These are phyloP conservation scores for Dictyostelium gargantuum DNA, from an alignment of 208 protist species.

Conservation along the genomic window DNA sequence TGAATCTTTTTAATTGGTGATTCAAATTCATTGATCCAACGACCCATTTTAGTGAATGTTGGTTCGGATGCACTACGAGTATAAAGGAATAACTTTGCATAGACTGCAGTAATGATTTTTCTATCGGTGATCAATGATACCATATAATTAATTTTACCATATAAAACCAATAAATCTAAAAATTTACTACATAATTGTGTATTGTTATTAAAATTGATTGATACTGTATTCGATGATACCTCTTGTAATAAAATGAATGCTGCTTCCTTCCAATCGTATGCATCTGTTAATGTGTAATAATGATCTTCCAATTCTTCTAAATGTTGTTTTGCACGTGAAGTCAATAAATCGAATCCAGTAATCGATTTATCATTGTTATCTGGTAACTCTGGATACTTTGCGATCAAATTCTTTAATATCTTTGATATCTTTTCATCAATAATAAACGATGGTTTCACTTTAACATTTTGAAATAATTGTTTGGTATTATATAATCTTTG, in stretches of 20 bases:
- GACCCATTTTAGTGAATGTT: background rate
- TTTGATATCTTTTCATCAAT: slow-evolving; percentile 47
- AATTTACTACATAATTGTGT: background rate
- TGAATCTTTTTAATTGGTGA: slow-evolving; percentile 19
- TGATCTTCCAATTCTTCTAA: slow-evolving; percentile 52
- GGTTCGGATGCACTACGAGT: background rate
- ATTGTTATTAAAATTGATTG: background rate
- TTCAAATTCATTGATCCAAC: slow-evolving; percentile 29
- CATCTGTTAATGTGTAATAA: slow-evolving; percentile 53
- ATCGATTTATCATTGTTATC: slow-evolving; percentile 40
- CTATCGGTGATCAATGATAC: background rate
- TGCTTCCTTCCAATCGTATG: slow-evolving; percentile 44
- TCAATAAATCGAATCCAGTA: slow-evolving; percentile 21
- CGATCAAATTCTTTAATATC: slow-evolving; percentile 33
- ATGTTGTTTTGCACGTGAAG: slow-evolving; percentile 19
- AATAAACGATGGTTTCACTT: slow-evolving; percentile 21
- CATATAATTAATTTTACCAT: slow-evolving; percentile 26
- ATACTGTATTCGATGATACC: background rate
- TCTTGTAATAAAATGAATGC: slow-evolving; percentile 12
- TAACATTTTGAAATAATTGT: background rate
- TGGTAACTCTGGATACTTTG: slow-evolving; percentile 37
- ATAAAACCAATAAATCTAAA: background rate
- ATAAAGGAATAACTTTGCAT: background rate
- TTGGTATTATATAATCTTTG: background rate
- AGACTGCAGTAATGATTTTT: background rate